These are phyloP conservation scores for Metarhizium humberi DNA, from an alignment of 2,329 filamentous ascomycete species.

Conservation along the genomic window DNA sequence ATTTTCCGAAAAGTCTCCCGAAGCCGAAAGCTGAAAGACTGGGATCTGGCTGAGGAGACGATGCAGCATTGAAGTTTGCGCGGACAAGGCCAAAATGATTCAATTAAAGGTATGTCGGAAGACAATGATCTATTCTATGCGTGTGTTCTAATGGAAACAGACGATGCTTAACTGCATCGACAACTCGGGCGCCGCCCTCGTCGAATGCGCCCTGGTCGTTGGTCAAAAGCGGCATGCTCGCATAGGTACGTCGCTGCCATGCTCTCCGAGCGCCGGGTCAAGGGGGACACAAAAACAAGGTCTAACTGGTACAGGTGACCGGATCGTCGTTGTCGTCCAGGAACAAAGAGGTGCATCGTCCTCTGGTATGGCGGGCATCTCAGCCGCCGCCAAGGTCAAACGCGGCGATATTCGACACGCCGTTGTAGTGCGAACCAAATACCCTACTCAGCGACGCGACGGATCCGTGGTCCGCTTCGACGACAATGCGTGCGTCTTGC, in stretches of 20 bases:
- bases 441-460: conserved; percentile 79
- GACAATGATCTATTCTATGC: background rate
- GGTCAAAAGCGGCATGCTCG: conserved; percentile 82
- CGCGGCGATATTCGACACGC: conserved; percentile 95
- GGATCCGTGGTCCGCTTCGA: conserved; percentile 89
- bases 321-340: conserved; percentile 95
- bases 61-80: background rate
- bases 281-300: background rate
- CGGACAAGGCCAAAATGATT: conserved; percentile 57
- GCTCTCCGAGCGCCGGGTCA: background rate
- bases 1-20: conserved; percentile 1
- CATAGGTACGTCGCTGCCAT: conserved; percentile 56
- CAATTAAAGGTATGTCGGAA: conserved; percentile 62
- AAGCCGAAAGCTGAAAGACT: background rate
- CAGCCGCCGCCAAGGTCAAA: conserved; percentile 81
- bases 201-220: conserved; percentile 91
- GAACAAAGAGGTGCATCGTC: conserved; percentile 79
- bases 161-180: conserved; percentile 99
- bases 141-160: conserved; percentile 34
- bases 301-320: conserved; percentile 57
- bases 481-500: conserved; percentile 94
- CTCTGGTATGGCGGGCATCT: conserved; percentile 61
- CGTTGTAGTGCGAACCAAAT: conserved; percentile 83
- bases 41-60: background rate
- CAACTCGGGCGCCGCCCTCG: conserved; percentile 94